A percentile compares a stretch with the other conserved stretches of the same genome.
Conservation (phyloP, 306 rosid species). For the Citrullus amarus region DNA sequence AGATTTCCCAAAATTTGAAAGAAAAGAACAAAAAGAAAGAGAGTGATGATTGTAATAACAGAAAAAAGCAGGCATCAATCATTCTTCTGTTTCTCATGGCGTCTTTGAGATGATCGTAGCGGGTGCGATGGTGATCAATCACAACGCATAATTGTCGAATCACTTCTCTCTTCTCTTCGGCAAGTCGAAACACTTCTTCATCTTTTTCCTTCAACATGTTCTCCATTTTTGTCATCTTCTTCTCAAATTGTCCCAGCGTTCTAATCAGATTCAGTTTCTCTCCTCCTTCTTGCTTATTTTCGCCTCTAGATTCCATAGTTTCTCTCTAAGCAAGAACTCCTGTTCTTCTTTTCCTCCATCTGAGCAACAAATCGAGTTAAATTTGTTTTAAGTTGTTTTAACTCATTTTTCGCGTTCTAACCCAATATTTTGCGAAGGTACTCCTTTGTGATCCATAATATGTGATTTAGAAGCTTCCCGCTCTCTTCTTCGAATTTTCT, state of each 20-base stretch:
- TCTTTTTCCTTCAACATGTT: conserved; percentile 40
- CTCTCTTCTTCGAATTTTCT: conserved; percentile 28
- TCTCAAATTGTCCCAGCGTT: conserved; percentile 36
- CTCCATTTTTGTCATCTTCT: conserved; percentile 37
- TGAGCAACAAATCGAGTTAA: conserved; percentile 14
- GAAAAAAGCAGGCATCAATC: background rate
- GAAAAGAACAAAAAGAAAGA: background rate
- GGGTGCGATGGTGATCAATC: conserved; percentile 52
- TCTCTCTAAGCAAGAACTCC: conserved; percentile 34
- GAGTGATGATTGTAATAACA: background rate
- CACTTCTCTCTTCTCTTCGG: conserved; percentile 65
- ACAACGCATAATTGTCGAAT: conserved; percentile 62
- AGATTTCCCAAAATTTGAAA: background rate
- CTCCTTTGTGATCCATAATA: conserved; percentile 25
- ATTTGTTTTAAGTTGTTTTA: conserved; percentile 17
- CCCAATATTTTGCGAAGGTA: conserved; percentile 33
- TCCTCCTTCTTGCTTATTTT: conserved; percentile 43
- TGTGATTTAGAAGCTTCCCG: conserved; percentile 4
- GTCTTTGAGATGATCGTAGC: conserved; percentile 33
- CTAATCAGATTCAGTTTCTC: conserved; percentile 40
- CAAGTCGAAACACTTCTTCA: conserved; percentile 33
- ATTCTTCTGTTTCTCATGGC: conserved; percentile 11
- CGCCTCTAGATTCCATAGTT: conserved; percentile 46
- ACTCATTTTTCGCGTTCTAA: conserved; percentile 23
- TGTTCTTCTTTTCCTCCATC: conserved; percentile 34